Percentiles rank a stretch among this genome's conserved stretches.
Conservation (phyloP, 179 eudicot species). For the Silene vulgaris region DNA sequence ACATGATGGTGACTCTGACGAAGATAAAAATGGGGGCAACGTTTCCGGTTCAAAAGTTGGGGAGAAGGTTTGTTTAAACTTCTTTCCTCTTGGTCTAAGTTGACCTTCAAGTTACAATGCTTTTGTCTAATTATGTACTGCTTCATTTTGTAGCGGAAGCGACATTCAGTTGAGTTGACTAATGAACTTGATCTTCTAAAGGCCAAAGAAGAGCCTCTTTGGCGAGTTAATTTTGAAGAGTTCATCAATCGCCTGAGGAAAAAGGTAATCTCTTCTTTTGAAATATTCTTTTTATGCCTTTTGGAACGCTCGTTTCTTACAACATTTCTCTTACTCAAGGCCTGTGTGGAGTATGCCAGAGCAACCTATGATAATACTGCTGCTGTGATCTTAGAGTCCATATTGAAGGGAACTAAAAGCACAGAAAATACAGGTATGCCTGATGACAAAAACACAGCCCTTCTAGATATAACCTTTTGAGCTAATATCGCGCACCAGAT, state of each 20-base stretch:
- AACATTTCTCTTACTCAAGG: slow-evolving; percentile 35
- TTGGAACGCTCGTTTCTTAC: slow-evolving; percentile 10
- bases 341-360: slow-evolving; percentile 61
- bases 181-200: slow-evolving; percentile 28
- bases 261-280: slow-evolving; percentile 44
- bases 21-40: slow-evolving; percentile 28
- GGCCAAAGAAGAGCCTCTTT: slow-evolving; percentile 52
- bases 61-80: slow-evolving; percentile 50
- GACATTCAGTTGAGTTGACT: slow-evolving; percentile 33
- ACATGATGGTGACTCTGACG: slow-evolving; percentile 31
- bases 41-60: slow-evolving; percentile 34
- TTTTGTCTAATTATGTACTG: slow-evolving; percentile 20
- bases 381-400: slow-evolving; percentile 60
- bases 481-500: neutral
- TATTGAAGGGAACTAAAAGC: slow-evolving; percentile 51
- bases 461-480: neutral
- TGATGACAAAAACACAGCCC: slow-evolving; percentile 8
- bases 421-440: slow-evolving; percentile 49
- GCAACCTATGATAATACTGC: slow-evolving; percentile 47
- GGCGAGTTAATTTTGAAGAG: slow-evolving; percentile 91
- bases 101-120: slow-evolving; percentile 1
- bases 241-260: slow-evolving; percentile 55
- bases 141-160: slow-evolving; percentile 45
- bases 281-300: neutral
- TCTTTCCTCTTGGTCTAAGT: slow-evolving; percentile 8